phyloP scores from a whole-genome alignment of 225 moss, liverwort and hornwort genomes.

The Bryoerythrophyllum caledonicum region DNA sequence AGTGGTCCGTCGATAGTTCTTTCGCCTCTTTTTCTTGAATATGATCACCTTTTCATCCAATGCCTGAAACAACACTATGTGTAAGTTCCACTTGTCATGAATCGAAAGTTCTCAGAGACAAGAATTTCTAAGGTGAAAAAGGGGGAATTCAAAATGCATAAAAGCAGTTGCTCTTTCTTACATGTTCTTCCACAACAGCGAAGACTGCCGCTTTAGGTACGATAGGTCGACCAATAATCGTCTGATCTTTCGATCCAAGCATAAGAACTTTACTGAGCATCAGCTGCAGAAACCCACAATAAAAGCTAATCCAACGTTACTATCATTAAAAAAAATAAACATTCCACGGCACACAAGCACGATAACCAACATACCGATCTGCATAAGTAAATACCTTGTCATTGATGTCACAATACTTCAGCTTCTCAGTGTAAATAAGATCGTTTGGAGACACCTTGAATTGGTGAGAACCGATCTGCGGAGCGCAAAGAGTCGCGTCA shows the following conservation, averaged over 20 bases:
- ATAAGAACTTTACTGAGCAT: slow-evolving; percentile 76
- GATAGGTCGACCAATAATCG: slow-evolving; percentile 65
- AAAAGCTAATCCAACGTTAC: background rate
- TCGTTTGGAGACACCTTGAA: slow-evolving; percentile 84
- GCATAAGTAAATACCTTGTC: slow-evolving; percentile 53
- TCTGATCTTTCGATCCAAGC: slow-evolving; percentile 70
- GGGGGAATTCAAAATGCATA: background rate
- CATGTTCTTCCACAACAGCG: slow-evolving; percentile 85
- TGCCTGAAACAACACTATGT: slow-evolving; percentile 43
- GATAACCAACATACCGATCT: background rate
- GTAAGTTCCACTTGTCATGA: slow-evolving; percentile 2
- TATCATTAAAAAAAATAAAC: background rate
- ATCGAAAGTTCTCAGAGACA: background rate
- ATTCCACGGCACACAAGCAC: background rate
- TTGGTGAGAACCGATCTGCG: slow-evolving; percentile 75
- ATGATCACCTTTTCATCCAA: slow-evolving; percentile 85
- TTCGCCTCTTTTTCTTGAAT: slow-evolving; percentile 87
- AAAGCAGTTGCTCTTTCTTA: slow-evolving; percentile 30
- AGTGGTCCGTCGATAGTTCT: slow-evolving; percentile 77
- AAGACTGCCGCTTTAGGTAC: slow-evolving; percentile 61
- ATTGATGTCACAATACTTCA: slow-evolving; percentile 79
- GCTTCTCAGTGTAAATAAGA: slow-evolving; percentile 83
- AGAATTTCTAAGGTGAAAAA: background rate
- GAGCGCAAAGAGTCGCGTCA: background rate
- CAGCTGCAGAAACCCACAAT: slow-evolving; percentile 49